Conservation (phyloP, 768 basidiomycete genomes). For the Chalciporus pseudorubinellus region DNA sequence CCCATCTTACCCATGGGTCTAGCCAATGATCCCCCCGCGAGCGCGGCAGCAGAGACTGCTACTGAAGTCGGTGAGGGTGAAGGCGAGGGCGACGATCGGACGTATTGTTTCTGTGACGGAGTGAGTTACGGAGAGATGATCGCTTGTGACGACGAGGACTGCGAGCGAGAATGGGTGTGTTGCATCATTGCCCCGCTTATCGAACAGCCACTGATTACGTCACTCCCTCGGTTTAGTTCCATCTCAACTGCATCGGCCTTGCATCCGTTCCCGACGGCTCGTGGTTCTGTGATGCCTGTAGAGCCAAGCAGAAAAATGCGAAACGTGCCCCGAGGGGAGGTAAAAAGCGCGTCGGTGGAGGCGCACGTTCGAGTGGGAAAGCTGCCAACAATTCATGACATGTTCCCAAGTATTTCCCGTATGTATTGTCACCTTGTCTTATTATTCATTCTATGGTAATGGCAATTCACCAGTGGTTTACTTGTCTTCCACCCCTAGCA, state of each 20-base stretch:
- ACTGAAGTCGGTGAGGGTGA: slow-evolving; percentile 51
- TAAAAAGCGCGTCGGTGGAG: slow-evolving; percentile 46
- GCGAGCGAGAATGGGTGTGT: slow-evolving; percentile 88
- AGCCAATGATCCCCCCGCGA: slow-evolving; percentile 32
- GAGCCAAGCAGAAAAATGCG: slow-evolving; percentile 48
- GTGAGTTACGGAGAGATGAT: slow-evolving; percentile 94
- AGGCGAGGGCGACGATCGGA: slow-evolving; percentile 55
- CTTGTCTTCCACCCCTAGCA: not conserved
- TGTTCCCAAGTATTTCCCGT: slow-evolving; percentile 2
- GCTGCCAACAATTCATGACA: slow-evolving; percentile 31
- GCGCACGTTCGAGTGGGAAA: slow-evolving; percentile 30
- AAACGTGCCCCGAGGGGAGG: slow-evolving; percentile 52
- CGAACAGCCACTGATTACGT: slow-evolving; percentile 12
- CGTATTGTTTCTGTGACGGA: slow-evolving; percentile 84
- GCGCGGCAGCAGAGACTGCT: slow-evolving; percentile 39
- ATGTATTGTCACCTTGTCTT: slow-evolving; percentile 18
- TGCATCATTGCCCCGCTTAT: slow-evolving; percentile 5
- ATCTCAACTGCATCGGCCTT: slow-evolving; percentile 72
- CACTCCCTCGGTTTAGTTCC: slow-evolving; percentile 53
- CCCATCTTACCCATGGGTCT: slow-evolving; percentile 24
- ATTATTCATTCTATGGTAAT: slow-evolving; percentile 25
- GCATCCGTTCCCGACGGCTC: slow-evolving; percentile 61
- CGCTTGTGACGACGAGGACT: slow-evolving; percentile 80
- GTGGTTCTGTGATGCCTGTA: slow-evolving; percentile 77
- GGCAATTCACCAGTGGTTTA: not conserved